Evolutionary conservation across 140 eudicot genomes (phyloP), one percentile per base, ranked within the genome.

Genomic region (Flaveria floridana): DNA sequence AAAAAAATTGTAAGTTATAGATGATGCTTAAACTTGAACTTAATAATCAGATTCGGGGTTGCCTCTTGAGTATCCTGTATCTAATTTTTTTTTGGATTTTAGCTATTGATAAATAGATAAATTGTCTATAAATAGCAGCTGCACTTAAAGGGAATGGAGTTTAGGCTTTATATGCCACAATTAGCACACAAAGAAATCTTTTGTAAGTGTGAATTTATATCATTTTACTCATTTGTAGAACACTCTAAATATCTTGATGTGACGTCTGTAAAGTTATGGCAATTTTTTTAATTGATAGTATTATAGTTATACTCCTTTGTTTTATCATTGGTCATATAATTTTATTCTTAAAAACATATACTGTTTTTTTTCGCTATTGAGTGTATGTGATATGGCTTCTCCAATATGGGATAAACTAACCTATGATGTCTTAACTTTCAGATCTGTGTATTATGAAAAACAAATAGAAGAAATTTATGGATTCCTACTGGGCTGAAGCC

Each of bases 371-470:
- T 34, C 6, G 48, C 50, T 52, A 50, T 48, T 41, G 59, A 41
- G 75, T 69, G 59, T 23, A 18, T 69, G 25, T 57, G 62, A 70
- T 57, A 47, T 77, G 76, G 76, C 41, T 70, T 78, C 42, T 70
- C 44, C 26, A 44, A 13, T 57, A 55, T 58, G 28, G 55, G 56
- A 15, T 16, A 59, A 59, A 47, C 44, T 28, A 26, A 59, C 64
- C 12, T 42, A 18, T 47, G 20, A 25, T 68, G 51, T 20, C 3
- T 26, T 77, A 68, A 12, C 52, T 57, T 69, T 77, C 63, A 57
- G 53, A 46, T 77, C 2, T 16, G 12, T 14, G 30, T 57, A 15
- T 69, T 30, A 13, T 14, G 41, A 34, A 34, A 34, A 6, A 34
- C 41, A 34, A 34, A 6, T 34, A 34, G 41, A 34, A 34, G 41